Conservation (phyloP, 345 rosid species). For the Salix purpurea region DNA sequence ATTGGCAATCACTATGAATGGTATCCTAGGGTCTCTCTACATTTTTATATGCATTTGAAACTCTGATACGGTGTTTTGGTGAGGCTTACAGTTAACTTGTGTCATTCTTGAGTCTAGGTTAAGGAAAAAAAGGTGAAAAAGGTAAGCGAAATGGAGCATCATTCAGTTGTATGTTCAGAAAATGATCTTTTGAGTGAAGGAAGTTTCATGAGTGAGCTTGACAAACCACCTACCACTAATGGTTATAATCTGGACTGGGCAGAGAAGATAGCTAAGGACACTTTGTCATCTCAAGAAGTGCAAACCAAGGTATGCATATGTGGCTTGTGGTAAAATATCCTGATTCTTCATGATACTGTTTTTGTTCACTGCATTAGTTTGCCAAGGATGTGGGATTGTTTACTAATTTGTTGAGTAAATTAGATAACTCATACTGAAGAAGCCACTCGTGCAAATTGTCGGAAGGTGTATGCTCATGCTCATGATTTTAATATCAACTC, state of each 20-base stretch:
- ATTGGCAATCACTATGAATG: neutral
- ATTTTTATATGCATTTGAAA: neutral
- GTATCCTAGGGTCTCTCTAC: neutral
- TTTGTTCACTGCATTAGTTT: too few relatives aligned
- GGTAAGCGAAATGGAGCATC: constrained; percentile 37
- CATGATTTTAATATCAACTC: constrained; percentile 87
- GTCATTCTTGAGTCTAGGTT: constrained; percentile 35
- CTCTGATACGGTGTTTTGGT: constrained; percentile 1
- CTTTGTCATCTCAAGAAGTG: constrained; percentile 18
- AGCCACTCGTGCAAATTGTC: constrained; percentile 45
- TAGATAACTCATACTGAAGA: constrained; percentile 44
- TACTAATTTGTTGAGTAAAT: constrained; percentile 23
- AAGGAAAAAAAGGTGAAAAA: constrained; percentile 49
- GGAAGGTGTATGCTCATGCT: constrained; percentile 59
- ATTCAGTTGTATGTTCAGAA: constrained; percentile 43
- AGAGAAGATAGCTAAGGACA: constrained; percentile 23
- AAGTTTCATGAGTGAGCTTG: constrained; percentile 40
- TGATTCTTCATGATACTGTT: too few relatives aligned
- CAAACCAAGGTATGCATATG: constrained; percentile 36
- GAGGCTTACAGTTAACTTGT: neutral
- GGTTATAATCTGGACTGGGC: constrained; percentile 38
- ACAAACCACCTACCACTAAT: constrained; percentile 20
- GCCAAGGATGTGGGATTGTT: neutral
- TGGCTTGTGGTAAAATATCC: neutral
- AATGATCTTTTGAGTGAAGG: constrained; percentile 52